Evolutionary conservation across 306 rosid species (phyloP).

Genomic region (Vigna reflexopilosa): DNA sequence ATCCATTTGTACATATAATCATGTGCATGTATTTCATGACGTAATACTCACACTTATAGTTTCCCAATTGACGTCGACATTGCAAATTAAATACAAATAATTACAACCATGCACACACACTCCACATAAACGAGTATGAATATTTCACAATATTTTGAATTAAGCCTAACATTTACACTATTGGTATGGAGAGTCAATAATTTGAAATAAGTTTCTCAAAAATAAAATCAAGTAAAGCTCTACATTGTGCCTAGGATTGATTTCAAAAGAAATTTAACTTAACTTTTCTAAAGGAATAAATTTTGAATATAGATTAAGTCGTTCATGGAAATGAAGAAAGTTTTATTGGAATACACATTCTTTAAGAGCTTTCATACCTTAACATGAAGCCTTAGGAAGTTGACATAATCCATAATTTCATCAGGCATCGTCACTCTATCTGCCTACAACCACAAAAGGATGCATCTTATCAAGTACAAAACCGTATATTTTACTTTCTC

Average conservation of each 20-base stretch:
- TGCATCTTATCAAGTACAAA: background rate
- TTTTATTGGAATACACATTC: constrained; percentile 28
- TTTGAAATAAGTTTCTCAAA: constrained; percentile 13
- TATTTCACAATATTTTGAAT: background rate
- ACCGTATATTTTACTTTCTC: background rate
- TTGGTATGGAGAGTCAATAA: background rate
- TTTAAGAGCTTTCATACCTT: constrained; percentile 63
- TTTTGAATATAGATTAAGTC: background rate
- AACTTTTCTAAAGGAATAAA: constrained; percentile 14
- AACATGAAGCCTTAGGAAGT: constrained; percentile 96
- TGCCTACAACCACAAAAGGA: constrained; percentile 59
- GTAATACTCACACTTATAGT: too few relatives aligned
- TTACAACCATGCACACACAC: background rate
- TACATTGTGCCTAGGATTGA: background rate
- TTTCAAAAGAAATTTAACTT: background rate
- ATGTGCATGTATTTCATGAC: too few relatives aligned
- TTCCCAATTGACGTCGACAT: too few relatives aligned
- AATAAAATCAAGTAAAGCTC: constrained; percentile 26
- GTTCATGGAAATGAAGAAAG: background rate
- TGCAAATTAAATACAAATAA: too few relatives aligned
- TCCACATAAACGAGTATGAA: background rate
- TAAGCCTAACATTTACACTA: background rate
- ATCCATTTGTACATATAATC: too few relatives aligned
- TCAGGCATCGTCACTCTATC: constrained; percentile 97
- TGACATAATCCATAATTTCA: constrained; percentile 94